phyloP scores from a whole-genome alignment of 1,139 yeast genomes.

The Kodamaea suecica region DNA sequence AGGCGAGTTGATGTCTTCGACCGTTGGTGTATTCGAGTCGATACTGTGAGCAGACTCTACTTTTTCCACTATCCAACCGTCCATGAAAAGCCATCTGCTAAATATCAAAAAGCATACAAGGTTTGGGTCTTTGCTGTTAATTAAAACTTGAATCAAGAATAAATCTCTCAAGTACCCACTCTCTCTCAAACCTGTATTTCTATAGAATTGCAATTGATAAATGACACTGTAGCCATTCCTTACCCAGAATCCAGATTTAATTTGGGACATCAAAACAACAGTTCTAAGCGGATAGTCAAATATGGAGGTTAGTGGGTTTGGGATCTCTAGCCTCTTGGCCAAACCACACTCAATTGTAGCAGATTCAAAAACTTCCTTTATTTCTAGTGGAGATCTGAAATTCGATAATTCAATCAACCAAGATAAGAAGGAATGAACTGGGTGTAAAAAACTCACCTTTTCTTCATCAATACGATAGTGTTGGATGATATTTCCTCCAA shows the following conservation, averaged over 20 bases:
- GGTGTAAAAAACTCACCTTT: constrained; percentile 72
- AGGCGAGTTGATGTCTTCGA: not conserved
- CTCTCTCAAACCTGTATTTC: constrained; percentile 80
- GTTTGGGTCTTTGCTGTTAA: constrained; percentile 57
- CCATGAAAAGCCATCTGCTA: constrained; percentile 69
- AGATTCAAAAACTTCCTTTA: constrained; percentile 17
- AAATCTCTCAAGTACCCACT: constrained; percentile 77
- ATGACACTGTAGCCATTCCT: constrained; percentile 65
- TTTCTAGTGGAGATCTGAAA: constrained; percentile 23
- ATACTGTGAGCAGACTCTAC: constrained; percentile 5
- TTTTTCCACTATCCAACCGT: constrained; percentile 32
- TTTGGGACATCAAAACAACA: constrained; percentile 53
- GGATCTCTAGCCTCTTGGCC: constrained; percentile 14
- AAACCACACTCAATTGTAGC: constrained; percentile 12
- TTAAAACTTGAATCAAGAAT: constrained; percentile 64
- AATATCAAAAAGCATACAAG: constrained; percentile 58
- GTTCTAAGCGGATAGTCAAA: constrained; percentile 80
- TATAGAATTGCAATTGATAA: constrained; percentile 76
- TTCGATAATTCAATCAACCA: constrained; percentile 62
- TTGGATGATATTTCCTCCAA: constrained; percentile 22
- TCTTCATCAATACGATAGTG: constrained; percentile 33
- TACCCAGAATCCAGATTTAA: constrained; percentile 59
- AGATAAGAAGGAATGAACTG: constrained; percentile 69
- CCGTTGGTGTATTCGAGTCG: not conserved
- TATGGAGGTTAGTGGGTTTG: constrained; percentile 29